phyloP scores from a whole-genome alignment of 2,329 filamentous ascomycete genomes.

The Diaporthe citrichinensis region DNA sequence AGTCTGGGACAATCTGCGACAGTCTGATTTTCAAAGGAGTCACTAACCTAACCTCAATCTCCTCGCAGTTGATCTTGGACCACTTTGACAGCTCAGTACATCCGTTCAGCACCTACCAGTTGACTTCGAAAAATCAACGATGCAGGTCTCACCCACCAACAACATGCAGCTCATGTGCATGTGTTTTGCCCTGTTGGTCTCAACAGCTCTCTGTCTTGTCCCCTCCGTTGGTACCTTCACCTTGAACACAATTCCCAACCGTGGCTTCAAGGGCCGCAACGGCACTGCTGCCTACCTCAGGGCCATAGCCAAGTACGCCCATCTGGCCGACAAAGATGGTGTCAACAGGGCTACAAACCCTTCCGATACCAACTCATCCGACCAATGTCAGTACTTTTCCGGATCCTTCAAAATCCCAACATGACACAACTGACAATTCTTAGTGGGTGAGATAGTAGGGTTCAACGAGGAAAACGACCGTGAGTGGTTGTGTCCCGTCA shows the following conservation, averaged over 20 bases:
- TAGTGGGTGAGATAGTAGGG: conserved; percentile 47
- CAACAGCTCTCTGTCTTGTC: conserved; percentile 13
- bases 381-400: conserved; percentile 41
- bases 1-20: neutral
- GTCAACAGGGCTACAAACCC: conserved; percentile 38
- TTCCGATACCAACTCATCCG: neutral
- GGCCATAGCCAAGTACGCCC: conserved; percentile 47
- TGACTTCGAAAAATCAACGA: conserved; percentile 6
- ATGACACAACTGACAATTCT: conserved; percentile 4
- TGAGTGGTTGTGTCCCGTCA: conserved; percentile 74
- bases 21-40: neutral
- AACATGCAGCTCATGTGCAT: conserved; percentile 36
- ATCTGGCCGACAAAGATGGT: conserved; percentile 56
- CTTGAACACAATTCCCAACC: conserved; percentile 53
- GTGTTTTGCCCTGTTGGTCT: conserved; percentile 35
- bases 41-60: neutral
- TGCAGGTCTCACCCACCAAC: conserved; percentile 24
- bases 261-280: conserved; percentile 49
- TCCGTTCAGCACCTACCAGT: neutral
- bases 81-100: too few relatives aligned
- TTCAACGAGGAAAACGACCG: conserved; percentile 56
- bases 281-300: conserved; percentile 48
- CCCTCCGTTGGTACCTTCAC: conserved; percentile 45
- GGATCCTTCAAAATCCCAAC: conserved; percentile 8
- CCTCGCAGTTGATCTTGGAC: neutral